Conservation (phyloP, 2,329 filamentous ascomycete species). For the Sporothrix curviconia region DNA sequence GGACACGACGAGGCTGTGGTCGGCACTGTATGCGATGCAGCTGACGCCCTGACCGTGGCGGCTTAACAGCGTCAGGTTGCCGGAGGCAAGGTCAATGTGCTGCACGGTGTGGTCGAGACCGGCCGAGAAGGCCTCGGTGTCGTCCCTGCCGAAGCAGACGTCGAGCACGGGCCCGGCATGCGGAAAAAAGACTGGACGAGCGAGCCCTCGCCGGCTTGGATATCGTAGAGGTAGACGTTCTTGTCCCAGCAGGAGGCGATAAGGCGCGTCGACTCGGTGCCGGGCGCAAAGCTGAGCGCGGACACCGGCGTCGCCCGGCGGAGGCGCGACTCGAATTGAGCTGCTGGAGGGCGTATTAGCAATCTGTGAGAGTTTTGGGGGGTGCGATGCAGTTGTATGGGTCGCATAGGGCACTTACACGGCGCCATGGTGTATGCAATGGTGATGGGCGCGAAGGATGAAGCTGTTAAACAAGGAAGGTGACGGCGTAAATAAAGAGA, state of each 20-base stretch:
- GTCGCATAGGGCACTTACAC: slow-evolving; percentile 1
- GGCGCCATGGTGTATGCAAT: slow-evolving; percentile 16
- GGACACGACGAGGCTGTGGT: slow-evolving; percentile 76
- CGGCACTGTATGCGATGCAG: slow-evolving; percentile 71
- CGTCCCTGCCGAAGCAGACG: slow-evolving; percentile 79
- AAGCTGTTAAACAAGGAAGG: slow-evolving; percentile 16
- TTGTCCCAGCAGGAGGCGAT: slow-evolving; percentile 95
- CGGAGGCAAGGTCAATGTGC: slow-evolving; percentile 64
- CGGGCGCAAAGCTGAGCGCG: slow-evolving; percentile 75
- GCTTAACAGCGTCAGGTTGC: slow-evolving; percentile 67
- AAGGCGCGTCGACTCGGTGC: slow-evolving; percentile 64
- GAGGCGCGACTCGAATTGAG: slow-evolving; percentile 66
- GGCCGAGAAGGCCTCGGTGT: slow-evolving; percentile 77
- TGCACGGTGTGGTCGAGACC: slow-evolving; percentile 83
- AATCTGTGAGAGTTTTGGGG: neutral
- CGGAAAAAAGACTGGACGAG: slow-evolving; percentile 68
- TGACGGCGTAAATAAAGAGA: slow-evolving; percentile 1
- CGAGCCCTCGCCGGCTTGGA: slow-evolving; percentile 48
- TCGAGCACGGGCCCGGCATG: slow-evolving; percentile 83
- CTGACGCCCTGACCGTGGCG: slow-evolving; percentile 75
- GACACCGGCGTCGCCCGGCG: slow-evolving; percentile 85
- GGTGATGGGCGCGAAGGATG: neutral
- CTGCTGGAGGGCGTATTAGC: neutral
- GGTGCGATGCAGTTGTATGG: no score
- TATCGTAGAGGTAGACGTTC: slow-evolving; percentile 83